Base-by-base conservation (phyloP, 2,329 filamentous ascomycete species). In the Cytospora chrysosperma region DNA sequence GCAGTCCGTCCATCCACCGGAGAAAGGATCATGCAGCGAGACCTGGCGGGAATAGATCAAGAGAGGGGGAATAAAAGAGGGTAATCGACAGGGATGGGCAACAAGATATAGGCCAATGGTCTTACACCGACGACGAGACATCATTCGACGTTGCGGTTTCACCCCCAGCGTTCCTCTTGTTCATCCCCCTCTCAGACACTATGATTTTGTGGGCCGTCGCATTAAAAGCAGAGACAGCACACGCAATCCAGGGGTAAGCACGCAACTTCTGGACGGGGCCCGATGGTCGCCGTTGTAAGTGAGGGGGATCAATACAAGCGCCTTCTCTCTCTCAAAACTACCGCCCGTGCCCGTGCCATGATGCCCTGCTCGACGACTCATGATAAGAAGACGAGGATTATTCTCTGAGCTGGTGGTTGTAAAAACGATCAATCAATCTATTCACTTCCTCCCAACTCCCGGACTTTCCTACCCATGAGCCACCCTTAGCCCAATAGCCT, bases 231-330 rank as follows among this genome's bases (percentile, higher is more conserved):
- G 10, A 13, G 37, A 34, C 40, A 28, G 52, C 40, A 56, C 52
- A 61, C 59, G 59, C 51, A 50, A 55, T 61, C 37, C 26, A 61
- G 51, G 58, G 49, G 26, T 51, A n/a, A 49, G 59, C 59, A 61
- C 59, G 59, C 32, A 49, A 61, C 37, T 24, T n/a, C 15, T 30
- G 15, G 21, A 61, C 59, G 51, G 59, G 52, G 34, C 21, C 59
- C 59, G 59, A 61, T 49, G 30, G 34, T 26, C 58, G 58, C 50
- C 34, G n/a, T 60, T 32, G 51, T 40, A 40, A 40, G 37, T 40
- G 37, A 40, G 37, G 37, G n/a, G 37, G 37, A 40, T 40, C 37
- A 40, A 13, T 19, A 26, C 24, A 28, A 10, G 28, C 9, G 28
- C 28, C 28, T 26, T 13, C 15, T 21, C 24, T 21, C 21, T n/a